Conservation (phyloP, 331 rosid species). For the Cydonia oblonga region DNA sequence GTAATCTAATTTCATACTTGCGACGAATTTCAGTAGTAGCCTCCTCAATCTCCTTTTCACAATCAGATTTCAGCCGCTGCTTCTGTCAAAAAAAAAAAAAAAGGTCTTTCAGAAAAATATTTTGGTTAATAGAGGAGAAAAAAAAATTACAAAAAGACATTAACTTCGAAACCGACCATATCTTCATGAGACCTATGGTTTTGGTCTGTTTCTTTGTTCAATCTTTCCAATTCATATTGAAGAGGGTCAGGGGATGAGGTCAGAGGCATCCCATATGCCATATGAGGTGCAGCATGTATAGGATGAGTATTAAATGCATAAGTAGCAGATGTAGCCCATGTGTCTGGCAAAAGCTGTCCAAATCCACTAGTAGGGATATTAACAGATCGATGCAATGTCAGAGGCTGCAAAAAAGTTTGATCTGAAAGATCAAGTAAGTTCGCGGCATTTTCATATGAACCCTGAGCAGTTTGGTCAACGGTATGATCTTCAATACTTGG, state of each 20-base stretch:
- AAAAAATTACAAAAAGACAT: conserved; percentile 2
- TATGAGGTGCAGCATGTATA: conserved; percentile 20
- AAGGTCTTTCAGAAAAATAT: not conserved
- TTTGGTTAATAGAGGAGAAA: not conserved
- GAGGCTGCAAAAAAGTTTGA: conserved; percentile 22
- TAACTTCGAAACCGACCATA: conserved; percentile 35
- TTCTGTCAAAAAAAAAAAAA: conserved; percentile 34
- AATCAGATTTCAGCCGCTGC: conserved; percentile 39
- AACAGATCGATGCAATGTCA: not conserved
- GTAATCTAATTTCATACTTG: conserved; percentile 45
- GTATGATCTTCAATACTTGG: conserved; percentile 20
- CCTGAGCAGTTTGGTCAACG: conserved; percentile 14
- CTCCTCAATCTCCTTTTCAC: conserved; percentile 57
- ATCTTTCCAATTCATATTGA: conserved; percentile 43
- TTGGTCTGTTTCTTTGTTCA: conserved; percentile 30
- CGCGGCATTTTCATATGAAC: conserved; percentile 16
- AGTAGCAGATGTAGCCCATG: conserved; percentile 21
- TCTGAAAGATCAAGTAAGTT: conserved; percentile 6
- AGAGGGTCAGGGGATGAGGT: conserved; percentile 42
- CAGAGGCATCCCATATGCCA: conserved; percentile 20
- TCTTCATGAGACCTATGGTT: conserved; percentile 28
- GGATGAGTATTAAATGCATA: conserved; percentile 1
- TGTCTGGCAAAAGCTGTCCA: conserved; percentile 23
- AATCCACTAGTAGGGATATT: conserved; percentile 16
- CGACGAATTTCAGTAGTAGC: conserved; percentile 22